phyloP scores from a whole-genome alignment of 805 yeast genomes.

The Metschnikowia noctiluminum region DNA sequence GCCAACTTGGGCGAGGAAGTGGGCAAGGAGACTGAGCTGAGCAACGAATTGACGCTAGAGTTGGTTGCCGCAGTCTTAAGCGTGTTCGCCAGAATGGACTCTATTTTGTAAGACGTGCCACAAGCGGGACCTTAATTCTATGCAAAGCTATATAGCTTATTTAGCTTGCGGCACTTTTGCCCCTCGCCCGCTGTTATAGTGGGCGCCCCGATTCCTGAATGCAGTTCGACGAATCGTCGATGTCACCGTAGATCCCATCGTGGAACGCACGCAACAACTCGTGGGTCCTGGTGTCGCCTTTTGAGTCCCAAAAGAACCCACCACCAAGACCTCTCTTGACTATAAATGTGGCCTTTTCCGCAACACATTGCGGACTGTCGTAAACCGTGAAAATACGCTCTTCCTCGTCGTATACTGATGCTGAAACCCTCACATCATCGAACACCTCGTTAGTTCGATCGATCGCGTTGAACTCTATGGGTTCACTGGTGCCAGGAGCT shows the following conservation, averaged over 20 bases:
- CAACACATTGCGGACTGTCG: conserved; percentile 57
- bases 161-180: neutral
- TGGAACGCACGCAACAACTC: conserved; percentile 40
- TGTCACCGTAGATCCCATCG: conserved; percentile 2
- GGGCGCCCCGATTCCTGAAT: neutral
- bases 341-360: conserved; percentile 60
- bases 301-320: conserved; percentile 94
- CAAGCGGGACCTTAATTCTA: neutral
- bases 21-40: conserved; percentile 49
- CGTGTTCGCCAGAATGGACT: conserved; percentile 90
- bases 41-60: conserved; percentile 70
- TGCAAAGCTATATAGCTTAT: too few species aligned
- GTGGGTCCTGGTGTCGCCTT: conserved; percentile 56
- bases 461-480: conserved; percentile 54
- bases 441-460: conserved; percentile 49
- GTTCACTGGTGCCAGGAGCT: conserved; percentile 24
- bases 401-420: conserved; percentile 23
- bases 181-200: neutral
- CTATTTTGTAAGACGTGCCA: conserved; percentile 52
- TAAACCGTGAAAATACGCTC: conserved; percentile 32
- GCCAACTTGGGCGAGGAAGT: conserved; percentile 62
- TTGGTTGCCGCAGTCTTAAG: conserved; percentile 88
- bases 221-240: neutral
- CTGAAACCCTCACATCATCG: conserved; percentile 49
- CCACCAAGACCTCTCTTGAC: conserved; percentile 57